These are phyloP conservation scores for Calonectria multiphialidica DNA, from an alignment of 2,329 filamentous ascomycete species.

Conservation along the genomic window DNA sequence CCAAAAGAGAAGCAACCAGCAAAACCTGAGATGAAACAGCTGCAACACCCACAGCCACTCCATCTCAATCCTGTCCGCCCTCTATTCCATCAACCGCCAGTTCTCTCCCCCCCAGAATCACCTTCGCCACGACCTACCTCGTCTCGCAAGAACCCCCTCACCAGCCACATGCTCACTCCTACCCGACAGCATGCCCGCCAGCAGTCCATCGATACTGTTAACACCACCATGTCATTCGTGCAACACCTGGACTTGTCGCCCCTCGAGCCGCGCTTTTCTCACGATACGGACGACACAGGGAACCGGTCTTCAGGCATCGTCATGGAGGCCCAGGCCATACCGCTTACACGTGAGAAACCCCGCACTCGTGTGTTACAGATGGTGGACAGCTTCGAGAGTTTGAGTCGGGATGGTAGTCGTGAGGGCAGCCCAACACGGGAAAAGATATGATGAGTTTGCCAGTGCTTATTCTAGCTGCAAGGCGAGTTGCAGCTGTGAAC, in stretches of 20 bases:
- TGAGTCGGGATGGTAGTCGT: slow-evolving; percentile 58
- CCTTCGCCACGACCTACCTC: slow-evolving; percentile 19
- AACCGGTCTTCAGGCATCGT: slow-evolving; percentile 49
- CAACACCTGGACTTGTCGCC: slow-evolving; percentile 36
- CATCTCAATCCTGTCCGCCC: slow-evolving; percentile 35
- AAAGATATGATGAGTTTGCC: not conserved
- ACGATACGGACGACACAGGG: slow-evolving; percentile 47
- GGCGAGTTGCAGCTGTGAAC: not conserved
- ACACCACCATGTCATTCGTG: slow-evolving; percentile 32
- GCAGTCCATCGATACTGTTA: slow-evolving; percentile 26
- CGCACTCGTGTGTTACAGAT: slow-evolving; percentile 64
- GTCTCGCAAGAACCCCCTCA: slow-evolving; percentile 15
- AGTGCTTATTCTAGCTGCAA: not conserved
- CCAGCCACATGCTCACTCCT: slow-evolving; percentile 3
- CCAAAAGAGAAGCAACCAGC: slow-evolving; percentile 10
- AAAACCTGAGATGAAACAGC: slow-evolving; percentile 5
- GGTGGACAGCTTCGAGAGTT: slow-evolving; percentile 67
- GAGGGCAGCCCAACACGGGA: slow-evolving; percentile 24
- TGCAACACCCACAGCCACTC: slow-evolving; percentile 13
- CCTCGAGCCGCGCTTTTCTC: slow-evolving; percentile 39
- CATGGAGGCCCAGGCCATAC: slow-evolving; percentile 62
- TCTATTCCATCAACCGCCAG: slow-evolving; percentile 30
- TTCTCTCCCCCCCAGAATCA: slow-evolving; percentile 25
- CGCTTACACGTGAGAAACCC: slow-evolving; percentile 51
- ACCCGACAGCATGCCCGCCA: slow-evolving; percentile 23